These are phyloP conservation scores for Rhodotorula sp. DNA, from an alignment of 1,284 basidiomycete genomes.

Conservation along the genomic window DNA sequence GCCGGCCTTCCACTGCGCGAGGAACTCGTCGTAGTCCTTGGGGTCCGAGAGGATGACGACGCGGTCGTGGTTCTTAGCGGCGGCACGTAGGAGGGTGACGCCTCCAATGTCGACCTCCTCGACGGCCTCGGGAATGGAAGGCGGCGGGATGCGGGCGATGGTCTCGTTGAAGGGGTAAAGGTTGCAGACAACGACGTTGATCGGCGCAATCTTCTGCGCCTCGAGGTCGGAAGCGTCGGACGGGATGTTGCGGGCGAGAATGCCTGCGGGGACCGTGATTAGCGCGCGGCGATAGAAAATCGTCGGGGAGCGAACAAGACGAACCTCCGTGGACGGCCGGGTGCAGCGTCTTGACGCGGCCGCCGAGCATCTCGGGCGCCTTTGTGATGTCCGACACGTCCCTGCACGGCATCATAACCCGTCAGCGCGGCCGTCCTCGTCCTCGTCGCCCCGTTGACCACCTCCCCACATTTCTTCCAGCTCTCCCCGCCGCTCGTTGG, in stretches of 20 bases:
- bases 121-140: constrained; percentile 86
- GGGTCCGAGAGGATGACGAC: constrained; percentile 92
- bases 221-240: constrained; percentile 81
- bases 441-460: too few species aligned
- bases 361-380: constrained; percentile 99
- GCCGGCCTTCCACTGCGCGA: constrained; percentile 69
- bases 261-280: constrained; percentile 55
- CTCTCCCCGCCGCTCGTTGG: neutral
- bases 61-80: constrained; percentile 96
- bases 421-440: too few species aligned
- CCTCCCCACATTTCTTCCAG: neutral
- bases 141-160: constrained; percentile 75
- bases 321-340: constrained; percentile 95
- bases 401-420: constrained; percentile 53
- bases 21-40: constrained; percentile 81
- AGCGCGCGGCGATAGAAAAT: neutral
- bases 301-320: constrained; percentile 29
- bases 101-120: constrained; percentile 99
- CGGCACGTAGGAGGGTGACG: constrained; percentile 94
- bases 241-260: constrained; percentile 80
- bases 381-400: constrained; percentile 98
- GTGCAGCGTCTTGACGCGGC: constrained; percentile 98
- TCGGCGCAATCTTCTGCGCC: constrained; percentile 78
- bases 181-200: constrained; percentile 96
- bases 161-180: constrained; percentile 96